Evolutionary conservation across 148 eudicot genomes (phyloP).

Genomic region (Rhododendron ferrugineum): DNA sequence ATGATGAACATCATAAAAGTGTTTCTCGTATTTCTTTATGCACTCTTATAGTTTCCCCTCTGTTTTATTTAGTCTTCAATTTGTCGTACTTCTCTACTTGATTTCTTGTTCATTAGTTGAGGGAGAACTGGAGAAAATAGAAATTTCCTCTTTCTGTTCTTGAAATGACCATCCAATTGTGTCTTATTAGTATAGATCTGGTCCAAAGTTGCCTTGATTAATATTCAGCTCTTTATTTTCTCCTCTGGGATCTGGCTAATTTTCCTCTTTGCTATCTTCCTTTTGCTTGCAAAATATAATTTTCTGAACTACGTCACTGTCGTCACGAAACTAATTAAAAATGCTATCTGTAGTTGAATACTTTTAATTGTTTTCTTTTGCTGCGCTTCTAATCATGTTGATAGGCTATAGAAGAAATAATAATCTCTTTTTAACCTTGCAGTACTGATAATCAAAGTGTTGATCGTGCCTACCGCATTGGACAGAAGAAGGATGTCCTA

Average conservation of each 20-base stretch:
- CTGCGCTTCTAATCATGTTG: not conserved
- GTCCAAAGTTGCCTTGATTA: not conserved
- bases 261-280: not conserved
- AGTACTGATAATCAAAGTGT: constrained; percentile 98
- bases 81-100: not conserved
- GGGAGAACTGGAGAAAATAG: not conserved
- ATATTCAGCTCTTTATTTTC: not conserved
- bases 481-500: constrained; percentile 89
- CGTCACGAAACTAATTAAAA: not conserved
- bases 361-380: not conserved
- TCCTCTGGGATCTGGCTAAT: not conserved
- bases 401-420: not conserved
- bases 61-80: not conserved
- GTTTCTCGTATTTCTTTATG: not conserved
- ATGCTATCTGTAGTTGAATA: not conserved
- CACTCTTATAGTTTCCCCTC: not conserved
- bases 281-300: not conserved
- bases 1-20: not conserved
- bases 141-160: not conserved
- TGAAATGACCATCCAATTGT: not conserved
- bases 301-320: not conserved
- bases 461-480: constrained; percentile 96
- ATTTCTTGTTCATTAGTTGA: not conserved
- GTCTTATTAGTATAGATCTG: not conserved
- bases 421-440: constrained; percentile 18